Evolutionary conservation across 2,329 filamentous ascomycete species (phyloP), one percentile per base, ranked within the genome.

Genomic region (Penicillium sp.): DNA sequence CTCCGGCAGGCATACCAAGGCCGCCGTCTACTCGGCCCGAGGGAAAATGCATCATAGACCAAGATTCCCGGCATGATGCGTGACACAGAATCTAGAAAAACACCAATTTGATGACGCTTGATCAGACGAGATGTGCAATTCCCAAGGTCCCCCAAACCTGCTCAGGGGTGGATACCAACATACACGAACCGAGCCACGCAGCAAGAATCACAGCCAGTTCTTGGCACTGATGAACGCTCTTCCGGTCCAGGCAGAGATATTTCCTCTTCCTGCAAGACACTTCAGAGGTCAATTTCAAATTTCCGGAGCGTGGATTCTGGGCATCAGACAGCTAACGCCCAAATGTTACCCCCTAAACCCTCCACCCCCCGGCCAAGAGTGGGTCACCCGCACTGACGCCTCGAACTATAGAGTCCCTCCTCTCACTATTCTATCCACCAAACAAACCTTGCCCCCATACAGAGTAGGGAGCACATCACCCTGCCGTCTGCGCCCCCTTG

Each of bases 181-280:
- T 13, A 7, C 30, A 7, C 35, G 13, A n/a, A 25, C 25, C 28
- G 22, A 56, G 45, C 19, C 45, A 42, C 52, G 37, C 35, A 33
- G 28, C 16, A 54, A 43, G 16, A 43, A 54, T 3, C 38, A 28
- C n/a, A 40, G 6, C 26, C 52, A 56, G 40, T 52, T 55, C 67
- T 67, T 68, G 66, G 66, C 66, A 37, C 54, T 60, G 58, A 35
- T 61, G 57, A 68, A 62, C 61, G 59, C 55, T 66, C 64, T 60
- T 46, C 58, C 61, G 63, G 48, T 46, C 25, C 63, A 69, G 65
- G 68, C 69, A 67, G 64, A 67, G 59, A 57, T 55, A 30, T 68
- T 68, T 62, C 11, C 38, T 54, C 43, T 22, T 1, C 46, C 48
- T 58, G 45, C 26, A 30, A 48, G 26, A 14, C 25, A n/a, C 14